Base-by-base conservation (phyloP, 2,329 filamentous ascomycete species). In the Colletotrichum sp. region DNA sequence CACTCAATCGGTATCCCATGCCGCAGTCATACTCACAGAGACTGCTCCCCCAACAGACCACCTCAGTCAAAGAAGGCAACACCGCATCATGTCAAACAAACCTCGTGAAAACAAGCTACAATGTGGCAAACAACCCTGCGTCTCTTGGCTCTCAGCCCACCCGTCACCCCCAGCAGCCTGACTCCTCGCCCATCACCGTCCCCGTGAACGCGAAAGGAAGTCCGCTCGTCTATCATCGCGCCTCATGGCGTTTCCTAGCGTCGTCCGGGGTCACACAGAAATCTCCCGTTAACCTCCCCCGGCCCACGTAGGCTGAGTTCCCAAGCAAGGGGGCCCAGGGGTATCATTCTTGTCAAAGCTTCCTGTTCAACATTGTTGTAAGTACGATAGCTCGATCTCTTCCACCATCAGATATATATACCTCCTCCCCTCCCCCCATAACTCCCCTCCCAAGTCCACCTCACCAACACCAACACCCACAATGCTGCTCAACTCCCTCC, bases 121-220 rank as follows among this genome's bases (percentile, higher is more conserved):
- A 21, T 21, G 43, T 52, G 43, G 43, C 43, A 52, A 52, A 52
- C 43, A 21, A 21, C n/a, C 43, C 43, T 52, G n/a, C 43, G 6
- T 21, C 43, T 4, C 43, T 8, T n/a, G 0, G n/a, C 43, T 0
- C 43, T 5, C 43, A 52, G 43, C 43, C 43, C 43, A 21, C 12
- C n/a, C 43, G n/a, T 52, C n/a, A 21, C 43, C n/a, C n/a, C 43
- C 4, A 0, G 43, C 9, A 52, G n/a, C 43, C 43, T 52, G n/a
- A 8, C 0, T 7, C 0, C 38, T n/a, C 18, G 18, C 18, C 18
- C 1, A n/a, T 0, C 5, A 52, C n/a, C 10, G 10, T 2, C 1
- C 43, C n/a, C n/a, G 10, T 0, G 10, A 21, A 52, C n/a, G 43
- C 6, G 43, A 52, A 52, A 52, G 43, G n/a, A 52, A 52, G 43